These are phyloP conservation scores for Fennellomyces sp. DNA, from an alignment of 371 early-diverging fungal genomes.

Conservation along the genomic window DNA sequence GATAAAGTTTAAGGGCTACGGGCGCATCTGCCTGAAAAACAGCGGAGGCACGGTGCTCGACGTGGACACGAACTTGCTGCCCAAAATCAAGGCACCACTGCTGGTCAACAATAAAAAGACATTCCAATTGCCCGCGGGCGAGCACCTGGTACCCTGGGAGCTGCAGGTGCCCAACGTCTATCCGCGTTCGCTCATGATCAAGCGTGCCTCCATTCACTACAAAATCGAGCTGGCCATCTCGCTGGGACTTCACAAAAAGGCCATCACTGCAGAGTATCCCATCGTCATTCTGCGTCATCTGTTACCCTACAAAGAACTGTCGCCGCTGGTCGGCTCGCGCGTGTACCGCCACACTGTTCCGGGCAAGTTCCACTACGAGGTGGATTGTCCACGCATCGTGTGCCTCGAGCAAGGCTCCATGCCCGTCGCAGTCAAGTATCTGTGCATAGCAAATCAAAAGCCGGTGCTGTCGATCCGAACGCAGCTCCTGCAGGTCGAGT, in stretches of 20 bases:
- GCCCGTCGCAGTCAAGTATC: slow-evolving; percentile 34
- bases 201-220: slow-evolving; percentile 35
- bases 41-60: slow-evolving; percentile 14
- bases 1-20: slow-evolving; percentile 50
- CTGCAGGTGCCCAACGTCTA: slow-evolving; percentile 38
- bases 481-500: slow-evolving; percentile 37
- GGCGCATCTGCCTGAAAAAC: slow-evolving; percentile 18
- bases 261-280: slow-evolving; percentile 39
- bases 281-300: slow-evolving; percentile 36
- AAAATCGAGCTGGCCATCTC: slow-evolving; percentile 34
- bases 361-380: slow-evolving; percentile 46
- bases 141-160: slow-evolving; percentile 40
- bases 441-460: slow-evolving; percentile 37
- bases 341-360: slow-evolving; percentile 36
- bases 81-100: slow-evolving; percentile 34
- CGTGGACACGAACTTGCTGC: slow-evolving; percentile 22
- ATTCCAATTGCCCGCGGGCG: slow-evolving; percentile 25
- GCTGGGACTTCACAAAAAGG: slow-evolving; percentile 24
- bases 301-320: slow-evolving; percentile 33
- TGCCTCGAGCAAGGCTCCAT: slow-evolving; percentile 37
- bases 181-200: slow-evolving; percentile 34
- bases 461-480: slow-evolving; percentile 32
- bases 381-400: slow-evolving; percentile 40
- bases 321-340: slow-evolving; percentile 38
- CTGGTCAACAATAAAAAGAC: slow-evolving; percentile 24